phyloP scores from a whole-genome alignment of 345 rosid species.

The Salix viminalis region DNA sequence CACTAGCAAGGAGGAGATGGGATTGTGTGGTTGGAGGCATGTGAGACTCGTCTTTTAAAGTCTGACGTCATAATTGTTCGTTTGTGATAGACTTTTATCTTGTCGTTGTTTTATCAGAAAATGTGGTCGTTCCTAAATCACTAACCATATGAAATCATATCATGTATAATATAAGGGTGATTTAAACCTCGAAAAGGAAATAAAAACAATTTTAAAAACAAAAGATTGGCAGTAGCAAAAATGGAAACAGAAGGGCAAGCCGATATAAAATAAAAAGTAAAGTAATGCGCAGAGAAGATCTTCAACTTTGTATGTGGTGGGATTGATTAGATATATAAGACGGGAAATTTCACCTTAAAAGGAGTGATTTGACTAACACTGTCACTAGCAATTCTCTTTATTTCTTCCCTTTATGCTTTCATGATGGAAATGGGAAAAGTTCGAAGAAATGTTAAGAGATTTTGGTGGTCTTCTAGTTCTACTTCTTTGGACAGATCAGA shows the following conservation, averaged over 20 bases:
- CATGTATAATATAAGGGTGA: no score
- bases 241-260: no score
- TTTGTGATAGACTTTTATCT: no score
- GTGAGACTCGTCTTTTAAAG: conserved; percentile 40
- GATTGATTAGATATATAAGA: conserved; percentile 4
- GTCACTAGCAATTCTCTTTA: neutral
- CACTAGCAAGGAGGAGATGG: neutral
- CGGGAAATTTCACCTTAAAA: conserved; percentile 34
- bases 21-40: conserved; percentile 10
- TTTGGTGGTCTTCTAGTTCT: neutral
- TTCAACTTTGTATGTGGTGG: neutral
- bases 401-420: neutral
- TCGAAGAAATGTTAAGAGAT: conserved; percentile 3
- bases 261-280: no score
- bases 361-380: conserved; percentile 46
- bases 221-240: no score
- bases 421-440: conserved; percentile 19
- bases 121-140: no score
- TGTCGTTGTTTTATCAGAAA: no score
- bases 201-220: no score
- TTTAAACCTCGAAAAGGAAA: no score
- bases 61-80: conserved; percentile 3
- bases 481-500: conserved; percentile 19
- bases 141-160: no score
- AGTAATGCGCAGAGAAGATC: no score